These are phyloP conservation scores for Chrysoporthe puriensis DNA, from an alignment of 2,329 filamentous ascomycete species.

Conservation along the genomic window DNA sequence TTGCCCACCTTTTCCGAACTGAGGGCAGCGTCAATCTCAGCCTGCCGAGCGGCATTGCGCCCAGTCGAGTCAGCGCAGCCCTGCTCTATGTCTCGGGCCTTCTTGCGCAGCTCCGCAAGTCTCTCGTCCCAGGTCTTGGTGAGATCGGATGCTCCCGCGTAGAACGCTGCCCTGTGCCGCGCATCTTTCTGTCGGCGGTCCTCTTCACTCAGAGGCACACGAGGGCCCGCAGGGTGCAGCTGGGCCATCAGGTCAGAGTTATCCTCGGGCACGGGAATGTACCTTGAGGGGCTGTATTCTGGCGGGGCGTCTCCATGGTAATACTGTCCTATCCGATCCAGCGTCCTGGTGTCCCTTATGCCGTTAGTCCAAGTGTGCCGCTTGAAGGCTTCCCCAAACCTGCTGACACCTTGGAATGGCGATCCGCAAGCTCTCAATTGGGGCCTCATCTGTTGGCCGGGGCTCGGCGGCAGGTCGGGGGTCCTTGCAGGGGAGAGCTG, in stretches of 20 bases:
- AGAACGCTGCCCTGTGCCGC: slow-evolving; percentile 43
- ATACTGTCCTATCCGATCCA: slow-evolving; percentile 36
- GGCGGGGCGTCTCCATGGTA: slow-evolving; percentile 39
- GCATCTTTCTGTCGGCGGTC: slow-evolving; percentile 35
- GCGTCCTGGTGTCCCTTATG: slow-evolving; percentile 7
- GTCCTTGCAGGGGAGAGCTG: neutral
- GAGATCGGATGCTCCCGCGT: slow-evolving; percentile 43
- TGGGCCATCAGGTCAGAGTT: slow-evolving; percentile 30
- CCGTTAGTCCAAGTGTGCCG: neutral
- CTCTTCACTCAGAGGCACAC: slow-evolving; percentile 30
- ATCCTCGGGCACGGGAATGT: slow-evolving; percentile 24
- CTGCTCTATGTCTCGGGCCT: slow-evolving; percentile 46
- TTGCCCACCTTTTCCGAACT: slow-evolving; percentile 32
- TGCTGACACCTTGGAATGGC: neutral
- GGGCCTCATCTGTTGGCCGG: slow-evolving; percentile 14
- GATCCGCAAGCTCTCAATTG: neutral
- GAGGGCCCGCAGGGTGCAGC: slow-evolving; percentile 30
- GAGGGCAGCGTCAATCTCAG: slow-evolving; percentile 11
- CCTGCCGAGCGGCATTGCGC: slow-evolving; percentile 25
- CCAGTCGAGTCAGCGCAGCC: slow-evolving; percentile 29
- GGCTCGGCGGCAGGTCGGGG: neutral
- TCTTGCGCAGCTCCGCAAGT: slow-evolving; percentile 37
- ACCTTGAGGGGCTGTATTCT: slow-evolving; percentile 34
- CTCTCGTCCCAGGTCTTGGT: slow-evolving; percentile 39
- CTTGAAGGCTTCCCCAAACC: neutral